Conservation (phyloP, 495 filamentous ascomycete species). For the Daldinia concentrica region DNA sequence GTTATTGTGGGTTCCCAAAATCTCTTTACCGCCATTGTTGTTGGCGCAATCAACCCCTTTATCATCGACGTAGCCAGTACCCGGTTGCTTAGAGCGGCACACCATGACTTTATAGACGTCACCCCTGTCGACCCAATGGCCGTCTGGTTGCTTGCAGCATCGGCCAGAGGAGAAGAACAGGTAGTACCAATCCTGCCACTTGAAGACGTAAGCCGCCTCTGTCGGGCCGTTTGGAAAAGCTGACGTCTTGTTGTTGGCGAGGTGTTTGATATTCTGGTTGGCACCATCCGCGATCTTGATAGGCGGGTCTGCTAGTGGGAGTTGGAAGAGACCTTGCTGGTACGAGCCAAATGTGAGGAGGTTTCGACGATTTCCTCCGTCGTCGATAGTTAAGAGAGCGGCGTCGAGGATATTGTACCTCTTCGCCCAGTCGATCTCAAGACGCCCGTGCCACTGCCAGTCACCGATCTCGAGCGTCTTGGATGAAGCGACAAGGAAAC, state of each 20-base stretch:
- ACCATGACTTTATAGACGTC: conserved; percentile 72
- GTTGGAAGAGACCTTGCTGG: conserved; percentile 72
- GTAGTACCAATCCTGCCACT: conserved; percentile 66
- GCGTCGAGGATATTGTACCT: conserved; percentile 75
- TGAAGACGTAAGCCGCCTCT: conserved; percentile 67
- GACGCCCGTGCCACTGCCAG: conserved; percentile 63
- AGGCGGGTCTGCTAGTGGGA: conserved; percentile 50
- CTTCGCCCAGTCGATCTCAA: conserved; percentile 58
- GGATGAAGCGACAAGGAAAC: conserved; percentile 71
- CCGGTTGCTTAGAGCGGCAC: conserved; percentile 62
- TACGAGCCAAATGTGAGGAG: conserved; percentile 65
- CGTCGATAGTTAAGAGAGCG: conserved; percentile 62
- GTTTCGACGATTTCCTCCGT: conserved; percentile 17
- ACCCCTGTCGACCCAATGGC: conserved; percentile 57
- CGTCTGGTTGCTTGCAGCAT: conserved; percentile 63
- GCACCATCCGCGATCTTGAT: background rate
- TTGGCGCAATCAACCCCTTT: conserved; percentile 61
- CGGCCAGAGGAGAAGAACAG: conserved; percentile 69
- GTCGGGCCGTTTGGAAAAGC: conserved; percentile 48
- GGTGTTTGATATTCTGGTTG: background rate
- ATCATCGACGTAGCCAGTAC: conserved; percentile 66
- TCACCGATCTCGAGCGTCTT: conserved; percentile 64
- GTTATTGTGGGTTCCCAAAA: conserved; percentile 65
- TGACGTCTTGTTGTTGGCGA: conserved; percentile 41
- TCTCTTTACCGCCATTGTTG: conserved; percentile 65